A percentile compares a stretch with the other conserved stretches of the same genome.
Evolutionary conservation across 257 asterid species (phyloP).

Genomic region (Jacaranda mimosifolia): DNA sequence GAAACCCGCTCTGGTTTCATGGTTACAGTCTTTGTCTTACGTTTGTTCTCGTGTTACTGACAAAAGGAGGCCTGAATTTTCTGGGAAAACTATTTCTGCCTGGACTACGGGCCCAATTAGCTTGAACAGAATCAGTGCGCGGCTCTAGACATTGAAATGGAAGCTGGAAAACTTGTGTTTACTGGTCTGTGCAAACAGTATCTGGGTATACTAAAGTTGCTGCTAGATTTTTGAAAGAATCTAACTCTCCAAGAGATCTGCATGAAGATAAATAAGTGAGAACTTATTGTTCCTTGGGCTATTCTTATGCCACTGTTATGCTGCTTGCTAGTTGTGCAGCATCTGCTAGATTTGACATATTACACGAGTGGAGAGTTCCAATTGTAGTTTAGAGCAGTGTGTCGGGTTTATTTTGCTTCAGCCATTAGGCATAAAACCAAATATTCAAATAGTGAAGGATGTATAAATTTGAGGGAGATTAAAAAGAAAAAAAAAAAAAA

Average conservation of each 20-base stretch:
- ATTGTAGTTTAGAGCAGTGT: background rate
- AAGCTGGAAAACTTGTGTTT: background rate
- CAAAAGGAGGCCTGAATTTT: slow-evolving; percentile 33
- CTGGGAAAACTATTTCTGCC: slow-evolving; percentile 34
- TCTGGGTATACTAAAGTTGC: background rate
- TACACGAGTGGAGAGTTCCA: too few relatives aligned
- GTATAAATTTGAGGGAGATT: background rate
- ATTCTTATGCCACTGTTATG: background rate
- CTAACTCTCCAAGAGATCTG: background rate
- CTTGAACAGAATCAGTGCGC: slow-evolving; percentile 45
- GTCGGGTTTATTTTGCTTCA: background rate
- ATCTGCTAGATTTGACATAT: background rate
- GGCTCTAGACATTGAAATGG: slow-evolving; percentile 43
- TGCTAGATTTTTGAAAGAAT: background rate
- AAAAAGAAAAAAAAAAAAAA: too few relatives aligned
- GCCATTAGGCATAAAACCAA: background rate
- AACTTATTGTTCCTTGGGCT: background rate
- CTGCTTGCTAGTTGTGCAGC: background rate
- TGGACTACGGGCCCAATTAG: slow-evolving; percentile 29
- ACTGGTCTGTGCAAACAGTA: background rate
- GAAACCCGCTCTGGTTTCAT: slow-evolving; percentile 77
- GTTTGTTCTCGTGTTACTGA: slow-evolving; percentile 59
- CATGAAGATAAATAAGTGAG: background rate
- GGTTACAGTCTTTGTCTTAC: slow-evolving; percentile 86
- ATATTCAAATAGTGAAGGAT: background rate